Evolutionary conservation across 768 basidiomycete genomes (phyloP).

Genomic region (Sporobolomyces phaffii): DNA sequence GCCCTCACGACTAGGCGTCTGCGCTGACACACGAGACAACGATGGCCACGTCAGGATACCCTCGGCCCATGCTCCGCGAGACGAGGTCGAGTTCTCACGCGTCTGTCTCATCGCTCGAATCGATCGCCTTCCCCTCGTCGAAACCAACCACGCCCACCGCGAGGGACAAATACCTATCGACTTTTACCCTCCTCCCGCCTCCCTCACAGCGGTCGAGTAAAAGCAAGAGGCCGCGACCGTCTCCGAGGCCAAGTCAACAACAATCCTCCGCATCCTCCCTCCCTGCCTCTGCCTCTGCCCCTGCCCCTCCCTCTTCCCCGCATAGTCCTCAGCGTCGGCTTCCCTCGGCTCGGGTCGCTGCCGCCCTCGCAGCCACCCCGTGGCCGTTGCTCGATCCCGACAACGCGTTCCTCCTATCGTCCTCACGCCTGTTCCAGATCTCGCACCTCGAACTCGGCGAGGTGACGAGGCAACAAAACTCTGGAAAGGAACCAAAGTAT

Average conservation of each 20-base stretch:
- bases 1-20: too few relatives aligned
- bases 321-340: not conserved
- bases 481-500: not conserved
- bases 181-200: not conserved
- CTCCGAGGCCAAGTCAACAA: not conserved
- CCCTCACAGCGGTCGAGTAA: not conserved
- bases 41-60: not conserved
- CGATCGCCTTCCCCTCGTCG: not conserved
- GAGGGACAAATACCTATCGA: not conserved
- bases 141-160: not conserved
- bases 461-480: not conserved
- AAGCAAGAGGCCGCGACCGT: not conserved
- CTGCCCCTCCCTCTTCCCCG: not conserved
- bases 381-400: not conserved
- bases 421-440: conserved; percentile 1
- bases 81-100: not conserved
- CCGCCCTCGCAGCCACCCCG: not conserved
- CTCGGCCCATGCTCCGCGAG: not conserved
- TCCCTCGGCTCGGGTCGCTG: not conserved
- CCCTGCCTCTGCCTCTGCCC: not conserved
- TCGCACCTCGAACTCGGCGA: conserved; percentile 1
- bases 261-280: not conserved
- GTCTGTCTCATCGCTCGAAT: not conserved
- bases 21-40: too few relatives aligned
- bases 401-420: not conserved